A percentile compares a stretch with the other conserved stretches of the same genome.
Conservation (phyloP, 345 rosid species). For the Hypericum perforatum region DNA sequence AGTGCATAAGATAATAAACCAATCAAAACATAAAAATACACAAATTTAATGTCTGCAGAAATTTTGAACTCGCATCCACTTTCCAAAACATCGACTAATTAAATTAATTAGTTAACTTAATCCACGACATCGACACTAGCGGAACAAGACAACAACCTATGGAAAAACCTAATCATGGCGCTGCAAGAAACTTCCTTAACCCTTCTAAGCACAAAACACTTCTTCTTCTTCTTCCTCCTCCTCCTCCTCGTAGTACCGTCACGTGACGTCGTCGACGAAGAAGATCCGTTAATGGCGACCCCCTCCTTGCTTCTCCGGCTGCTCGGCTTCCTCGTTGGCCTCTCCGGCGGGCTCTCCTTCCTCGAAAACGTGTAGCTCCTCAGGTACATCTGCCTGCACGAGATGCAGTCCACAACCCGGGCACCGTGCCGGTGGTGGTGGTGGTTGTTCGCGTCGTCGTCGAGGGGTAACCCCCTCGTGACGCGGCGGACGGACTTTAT, state of each 20-base stretch:
- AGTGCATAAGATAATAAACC: no score
- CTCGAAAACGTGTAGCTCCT: conserved; percentile 75
- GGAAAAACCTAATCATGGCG: conserved; percentile 39
- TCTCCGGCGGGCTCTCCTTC: conserved; percentile 28
- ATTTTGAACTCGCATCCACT: no score
- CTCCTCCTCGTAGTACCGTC: not conserved
- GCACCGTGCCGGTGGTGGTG: conserved; percentile 15
- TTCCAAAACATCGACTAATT: no score
- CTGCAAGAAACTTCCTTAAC: conserved; percentile 41
- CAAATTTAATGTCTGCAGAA: no score
- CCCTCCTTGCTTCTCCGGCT: conserved; percentile 18
- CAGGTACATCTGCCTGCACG: conserved; percentile 74
- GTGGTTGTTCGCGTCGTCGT: conserved; percentile 24
- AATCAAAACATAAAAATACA: no score
- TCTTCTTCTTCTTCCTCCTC: conserved; percentile 12
- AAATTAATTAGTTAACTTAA: not conserved
- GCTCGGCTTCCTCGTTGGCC: conserved; percentile 36
- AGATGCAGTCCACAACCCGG: conserved; percentile 68
- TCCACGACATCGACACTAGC: conserved; percentile 46
- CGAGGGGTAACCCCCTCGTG: not conserved
- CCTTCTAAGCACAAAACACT: conserved; percentile 40
- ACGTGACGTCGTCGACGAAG: no score
- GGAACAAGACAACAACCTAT: conserved; percentile 42
- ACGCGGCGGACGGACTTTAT: conserved; percentile 18
- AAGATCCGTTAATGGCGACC: no score